Base-by-base conservation (phyloP, 2,329 filamentous ascomycete genomes). In the Stachybotrys chartarum region DNA sequence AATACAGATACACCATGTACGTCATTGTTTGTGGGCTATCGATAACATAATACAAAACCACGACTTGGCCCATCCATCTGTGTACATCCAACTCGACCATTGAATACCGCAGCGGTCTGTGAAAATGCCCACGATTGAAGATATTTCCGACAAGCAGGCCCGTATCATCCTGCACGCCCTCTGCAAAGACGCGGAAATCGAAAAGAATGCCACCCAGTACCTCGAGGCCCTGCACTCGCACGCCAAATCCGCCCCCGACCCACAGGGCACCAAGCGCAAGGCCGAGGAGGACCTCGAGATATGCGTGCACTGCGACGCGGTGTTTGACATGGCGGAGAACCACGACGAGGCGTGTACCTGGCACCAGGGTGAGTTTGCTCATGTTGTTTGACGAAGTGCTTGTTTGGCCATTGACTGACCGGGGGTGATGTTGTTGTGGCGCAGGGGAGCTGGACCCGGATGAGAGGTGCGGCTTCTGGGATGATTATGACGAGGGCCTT, bases 401-500 rank as follows among this genome's bases (percentile, higher is more conserved):
- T 10, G 35, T 42, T 3, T 42, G 35, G 8, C 14, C 5, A 42
- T 16, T 52, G 6, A 7, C n/a, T 12, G 16, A 31, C 18, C 24
- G 24, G 24, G 4, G 24, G 24, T 24, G 24, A 24, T 24, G 24
- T 24, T 31, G 53, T 32, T 35, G 50, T 11, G 18, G 16, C 5
- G 17, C 42, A 65, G 63, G 60, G 10, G 32, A 55, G 1, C 51
- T 65, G 1, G 58, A 63, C 11, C 17, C 56, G 17, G 55, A 67
- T 31, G 14, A 52, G 3, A 54, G 57, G 1, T 24, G 52, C 5
- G 18, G 53, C 1, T 7, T 45, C 5, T 66, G 61, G 59, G 52
- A 30, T 3, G 61, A 63, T 6, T 32, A 55, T 7, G 57, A 62
- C 14, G 54, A 60, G 3, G 66, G 62, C 6, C 35, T 24, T 3